phyloP scores from a whole-genome alignment of 768 basidiomycete species.

The Phallus indusiatus region DNA sequence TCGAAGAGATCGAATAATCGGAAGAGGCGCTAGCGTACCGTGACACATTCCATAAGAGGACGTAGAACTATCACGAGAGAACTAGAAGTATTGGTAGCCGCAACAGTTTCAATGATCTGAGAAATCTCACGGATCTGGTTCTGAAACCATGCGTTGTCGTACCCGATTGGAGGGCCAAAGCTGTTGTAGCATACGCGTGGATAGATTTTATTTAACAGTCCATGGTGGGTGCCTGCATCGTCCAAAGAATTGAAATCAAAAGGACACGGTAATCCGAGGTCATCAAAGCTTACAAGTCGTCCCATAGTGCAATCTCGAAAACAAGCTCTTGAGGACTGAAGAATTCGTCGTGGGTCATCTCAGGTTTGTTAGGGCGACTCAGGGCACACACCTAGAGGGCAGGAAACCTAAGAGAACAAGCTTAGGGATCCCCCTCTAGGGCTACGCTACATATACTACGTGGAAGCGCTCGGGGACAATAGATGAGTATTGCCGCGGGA shows the following conservation, averaged over 20 bases:
- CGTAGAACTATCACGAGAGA: no score
- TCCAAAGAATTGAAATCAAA: conserved; percentile 14
- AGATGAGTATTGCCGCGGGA: no score
- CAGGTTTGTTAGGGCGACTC: no score
- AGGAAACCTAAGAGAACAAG: no score
- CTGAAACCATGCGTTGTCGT: conserved; percentile 65
- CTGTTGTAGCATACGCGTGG: conserved; percentile 60
- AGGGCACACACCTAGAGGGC: no score
- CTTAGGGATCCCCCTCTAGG: no score
- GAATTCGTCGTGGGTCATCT: conserved; percentile 44
- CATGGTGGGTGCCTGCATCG: conserved; percentile 41
- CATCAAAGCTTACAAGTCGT: not conserved
- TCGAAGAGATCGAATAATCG: no score
- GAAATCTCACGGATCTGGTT: conserved; percentile 53
- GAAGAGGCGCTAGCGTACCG: no score
- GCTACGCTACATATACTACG: no score
- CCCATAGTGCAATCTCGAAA: conserved; percentile 68
- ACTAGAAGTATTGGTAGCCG: no score
- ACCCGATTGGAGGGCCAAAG: conserved; percentile 53
- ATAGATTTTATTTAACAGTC: conserved; percentile 59
- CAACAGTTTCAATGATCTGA: not conserved
- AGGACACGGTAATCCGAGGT: not conserved
- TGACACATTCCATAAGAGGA: no score
- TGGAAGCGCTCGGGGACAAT: no score
- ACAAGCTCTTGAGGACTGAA: conserved; percentile 55